These are phyloP conservation scores for Xanthoconium stramineum DNA, from an alignment of 768 basidiomycete species.

Conservation along the genomic window DNA sequence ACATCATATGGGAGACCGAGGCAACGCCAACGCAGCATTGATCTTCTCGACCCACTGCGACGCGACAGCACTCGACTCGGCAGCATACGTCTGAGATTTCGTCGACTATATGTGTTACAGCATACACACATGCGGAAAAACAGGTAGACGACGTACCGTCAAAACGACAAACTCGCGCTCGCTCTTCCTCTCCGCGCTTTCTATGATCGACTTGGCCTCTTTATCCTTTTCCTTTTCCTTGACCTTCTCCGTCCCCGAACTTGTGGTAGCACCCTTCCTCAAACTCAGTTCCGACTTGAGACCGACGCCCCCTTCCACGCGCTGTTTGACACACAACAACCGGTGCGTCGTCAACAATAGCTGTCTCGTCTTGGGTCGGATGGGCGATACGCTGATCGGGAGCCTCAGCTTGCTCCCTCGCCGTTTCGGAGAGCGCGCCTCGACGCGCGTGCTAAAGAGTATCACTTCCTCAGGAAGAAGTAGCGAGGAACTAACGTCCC, in stretches of 20 bases:
- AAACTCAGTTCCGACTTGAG: slow-evolving; percentile 55
- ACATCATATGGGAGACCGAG: slow-evolving; percentile 4
- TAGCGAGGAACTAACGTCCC: slow-evolving; percentile 29
- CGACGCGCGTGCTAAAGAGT: slow-evolving; percentile 51
- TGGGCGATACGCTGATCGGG: slow-evolving; percentile 45
- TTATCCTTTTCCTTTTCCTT: slow-evolving; percentile 40
- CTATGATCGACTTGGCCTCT: slow-evolving; percentile 43
- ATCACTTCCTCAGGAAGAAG: slow-evolving; percentile 47
- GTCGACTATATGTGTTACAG: slow-evolving; percentile 35
- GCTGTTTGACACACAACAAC: slow-evolving; percentile 54
- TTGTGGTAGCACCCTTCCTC: slow-evolving; percentile 13
- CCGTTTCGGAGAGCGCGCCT: slow-evolving; percentile 50
- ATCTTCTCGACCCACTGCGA: slow-evolving; percentile 41
- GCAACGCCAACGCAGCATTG: slow-evolving; percentile 29
- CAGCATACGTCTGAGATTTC: slow-evolving; percentile 45
- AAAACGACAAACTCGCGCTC: slow-evolving; percentile 59
- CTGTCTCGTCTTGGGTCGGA: slow-evolving; percentile 51
- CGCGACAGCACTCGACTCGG: slow-evolving; percentile 33
- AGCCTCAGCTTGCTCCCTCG: slow-evolving; percentile 56
- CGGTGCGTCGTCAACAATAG: slow-evolving; percentile 56
- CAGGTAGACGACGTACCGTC: slow-evolving; percentile 42
- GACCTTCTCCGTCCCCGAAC: slow-evolving; percentile 21
- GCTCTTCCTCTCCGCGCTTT: slow-evolving; percentile 49
- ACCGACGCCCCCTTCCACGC: slow-evolving; percentile 33
- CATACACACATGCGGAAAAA: neutral